Conservation (phyloP, 495 filamentous ascomycete genomes). For the Hypoxylon perforatum region DNA sequence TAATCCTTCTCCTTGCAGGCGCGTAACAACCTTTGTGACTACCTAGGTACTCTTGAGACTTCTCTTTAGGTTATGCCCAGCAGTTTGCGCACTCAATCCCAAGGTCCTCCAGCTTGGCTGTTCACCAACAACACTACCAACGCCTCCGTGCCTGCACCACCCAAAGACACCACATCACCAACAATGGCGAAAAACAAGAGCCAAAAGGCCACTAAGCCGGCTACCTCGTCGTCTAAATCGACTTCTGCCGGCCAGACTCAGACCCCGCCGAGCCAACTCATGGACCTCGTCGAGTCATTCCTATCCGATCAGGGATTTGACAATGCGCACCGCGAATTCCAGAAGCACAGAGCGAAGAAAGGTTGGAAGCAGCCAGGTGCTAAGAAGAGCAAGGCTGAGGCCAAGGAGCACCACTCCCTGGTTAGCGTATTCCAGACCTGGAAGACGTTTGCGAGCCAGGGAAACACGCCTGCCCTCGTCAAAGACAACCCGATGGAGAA, state of each 20-base stretch:
- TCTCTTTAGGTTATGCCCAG: constrained; percentile 41
- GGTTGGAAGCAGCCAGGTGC: constrained; percentile 51
- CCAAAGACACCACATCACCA: constrained; percentile 8
- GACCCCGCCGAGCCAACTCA: constrained; percentile 65
- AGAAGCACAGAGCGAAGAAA: constrained; percentile 64
- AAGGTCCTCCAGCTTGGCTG: constrained; percentile 55
- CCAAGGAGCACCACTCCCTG: constrained; percentile 52
- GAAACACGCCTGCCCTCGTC: constrained; percentile 44
- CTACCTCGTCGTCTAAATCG: constrained; percentile 8
- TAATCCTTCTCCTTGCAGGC: constrained; percentile 7
- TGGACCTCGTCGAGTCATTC: constrained; percentile 74
- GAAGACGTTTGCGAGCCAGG: constrained; percentile 52
- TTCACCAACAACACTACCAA: constrained; percentile 56
- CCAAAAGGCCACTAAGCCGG: constrained; percentile 38
- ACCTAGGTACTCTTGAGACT: constrained; percentile 12
- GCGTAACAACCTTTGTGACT: background rate
- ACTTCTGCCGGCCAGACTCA: constrained; percentile 29
- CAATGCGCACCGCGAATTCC: constrained; percentile 67
- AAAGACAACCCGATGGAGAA: constrained; percentile 45
- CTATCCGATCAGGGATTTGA: constrained; percentile 72
- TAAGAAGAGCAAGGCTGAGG: constrained; percentile 39
- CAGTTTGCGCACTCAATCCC: constrained; percentile 15
- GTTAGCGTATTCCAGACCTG: constrained; percentile 59
- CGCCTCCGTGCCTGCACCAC: constrained; percentile 15
- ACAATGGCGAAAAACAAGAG: constrained; percentile 45